Percentiles rank a stretch among this genome's conserved stretches.
These are phyloP conservation scores for Gynandropsis gynandra DNA, from an alignment of 345 rosid species.

Conservation along the genomic window DNA sequence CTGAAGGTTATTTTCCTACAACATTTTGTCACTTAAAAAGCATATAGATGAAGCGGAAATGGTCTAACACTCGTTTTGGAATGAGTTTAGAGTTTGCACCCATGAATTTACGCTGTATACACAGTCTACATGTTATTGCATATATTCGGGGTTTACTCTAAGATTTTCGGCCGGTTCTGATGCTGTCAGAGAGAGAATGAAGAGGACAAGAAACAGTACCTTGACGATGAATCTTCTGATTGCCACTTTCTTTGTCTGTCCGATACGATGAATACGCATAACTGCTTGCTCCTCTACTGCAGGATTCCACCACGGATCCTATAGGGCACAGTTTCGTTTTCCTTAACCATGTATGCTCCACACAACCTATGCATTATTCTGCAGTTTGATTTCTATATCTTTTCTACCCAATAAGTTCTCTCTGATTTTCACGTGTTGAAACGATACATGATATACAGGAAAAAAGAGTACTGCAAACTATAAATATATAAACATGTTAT, in stretches of 20 bases:
- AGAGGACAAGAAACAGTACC: conserved; percentile 34
- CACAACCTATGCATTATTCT: conserved; percentile 9
- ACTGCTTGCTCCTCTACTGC: conserved; percentile 99
- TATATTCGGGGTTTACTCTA: too few relatives aligned
- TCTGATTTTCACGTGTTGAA: background rate
- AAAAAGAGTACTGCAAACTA: conserved; percentile 1
- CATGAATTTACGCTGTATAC: too few relatives aligned
- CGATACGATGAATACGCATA: conserved; percentile 98
- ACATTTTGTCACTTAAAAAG: too few relatives aligned
- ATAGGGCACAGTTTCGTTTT: conserved; percentile 16
- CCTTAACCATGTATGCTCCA: conserved; percentile 3
- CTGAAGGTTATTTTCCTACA: background rate
- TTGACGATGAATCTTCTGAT: conserved; percentile 89
- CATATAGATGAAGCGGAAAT: too few relatives aligned
- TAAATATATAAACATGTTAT: too few relatives aligned
- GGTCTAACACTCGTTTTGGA: too few relatives aligned
- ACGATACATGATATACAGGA: conserved; percentile 1
- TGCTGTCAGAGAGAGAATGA: background rate
- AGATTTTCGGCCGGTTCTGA: too few relatives aligned
- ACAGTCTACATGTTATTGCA: too few relatives aligned
- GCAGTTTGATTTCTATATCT: conserved; percentile 2
- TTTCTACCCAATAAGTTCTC: background rate
- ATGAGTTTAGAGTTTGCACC: too few relatives aligned
- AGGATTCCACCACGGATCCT: conserved; percentile 99
- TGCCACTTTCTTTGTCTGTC: conserved; percentile 72